phyloP scores from a whole-genome alignment of 2,329 filamentous ascomycete species.

The Ophiostoma novo-ulmi region DNA sequence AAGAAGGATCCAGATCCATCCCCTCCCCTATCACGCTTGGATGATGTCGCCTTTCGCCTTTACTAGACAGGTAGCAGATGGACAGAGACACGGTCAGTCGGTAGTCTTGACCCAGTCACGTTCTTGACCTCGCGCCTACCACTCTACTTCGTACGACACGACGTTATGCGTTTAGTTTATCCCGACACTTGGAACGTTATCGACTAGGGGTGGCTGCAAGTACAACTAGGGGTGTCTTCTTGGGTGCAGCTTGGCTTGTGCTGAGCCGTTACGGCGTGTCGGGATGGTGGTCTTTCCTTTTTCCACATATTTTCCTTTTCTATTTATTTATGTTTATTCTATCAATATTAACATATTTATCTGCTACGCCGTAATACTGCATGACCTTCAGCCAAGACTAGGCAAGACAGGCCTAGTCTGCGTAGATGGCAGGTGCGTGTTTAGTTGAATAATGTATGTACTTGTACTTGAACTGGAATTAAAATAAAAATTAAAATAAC shows the following conservation, averaged over 20 bases:
- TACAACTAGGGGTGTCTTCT: background rate
- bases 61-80: background rate
- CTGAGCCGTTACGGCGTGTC: too few species aligned
- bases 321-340: too few species aligned
- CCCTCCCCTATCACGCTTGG: too few species aligned
- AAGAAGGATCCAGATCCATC: background rate
- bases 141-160: background rate
- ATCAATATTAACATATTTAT: background rate
- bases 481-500: too few species aligned
- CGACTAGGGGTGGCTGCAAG: background rate
- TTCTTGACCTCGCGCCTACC: background rate
- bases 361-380: too few species aligned
- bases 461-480: too few species aligned
- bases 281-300: background rate
- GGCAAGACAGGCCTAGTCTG: background rate
- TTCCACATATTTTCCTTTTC: background rate
- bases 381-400: background rate
- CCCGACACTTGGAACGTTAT: slow-evolving; percentile 3
- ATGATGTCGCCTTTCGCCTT: background rate
- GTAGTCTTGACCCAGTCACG: background rate
- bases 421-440: too few species aligned
- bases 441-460: background rate
- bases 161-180: background rate
- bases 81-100: background rate
- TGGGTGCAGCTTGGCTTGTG: too few species aligned